phyloP scores from a whole-genome alignment of 2,329 filamentous ascomycete species.

The Pseudogymnoascus destructans region DNA sequence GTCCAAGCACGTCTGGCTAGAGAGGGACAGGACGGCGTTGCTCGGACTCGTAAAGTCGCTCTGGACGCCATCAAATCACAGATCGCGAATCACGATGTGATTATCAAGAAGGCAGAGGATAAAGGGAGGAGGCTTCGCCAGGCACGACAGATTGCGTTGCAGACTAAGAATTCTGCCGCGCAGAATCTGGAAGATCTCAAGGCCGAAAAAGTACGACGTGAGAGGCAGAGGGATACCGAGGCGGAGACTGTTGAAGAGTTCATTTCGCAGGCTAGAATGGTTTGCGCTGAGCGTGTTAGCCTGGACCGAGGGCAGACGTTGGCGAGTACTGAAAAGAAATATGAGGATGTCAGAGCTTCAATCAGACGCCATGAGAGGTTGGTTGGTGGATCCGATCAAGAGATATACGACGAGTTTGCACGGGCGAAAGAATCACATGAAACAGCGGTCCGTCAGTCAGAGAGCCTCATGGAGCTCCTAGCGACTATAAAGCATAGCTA shows the following conservation, averaged over 20 bases:
- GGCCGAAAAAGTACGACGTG: slow-evolving; percentile 32
- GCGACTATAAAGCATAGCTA: slow-evolving; percentile 45
- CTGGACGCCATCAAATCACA: slow-evolving; percentile 29
- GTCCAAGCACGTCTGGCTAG: slow-evolving; percentile 38
- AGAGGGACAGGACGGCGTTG: slow-evolving; percentile 33
- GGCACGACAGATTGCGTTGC: slow-evolving; percentile 39
- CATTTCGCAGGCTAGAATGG: slow-evolving; percentile 38
- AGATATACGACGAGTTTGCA: slow-evolving; percentile 41
- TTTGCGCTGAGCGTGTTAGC: slow-evolving; percentile 43
- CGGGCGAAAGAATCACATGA: slow-evolving; percentile 30
- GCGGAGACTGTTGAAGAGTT: slow-evolving; percentile 39
- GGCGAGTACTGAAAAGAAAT: slow-evolving; percentile 40
- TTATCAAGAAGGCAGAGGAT: slow-evolving; percentile 41
- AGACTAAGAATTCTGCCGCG: slow-evolving; percentile 49
- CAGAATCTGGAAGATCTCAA: slow-evolving; percentile 37
- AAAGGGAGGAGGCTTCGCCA: slow-evolving; percentile 38
- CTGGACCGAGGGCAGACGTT: slow-evolving; percentile 53
- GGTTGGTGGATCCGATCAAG: slow-evolving; percentile 46
- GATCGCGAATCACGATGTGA: slow-evolving; percentile 28
- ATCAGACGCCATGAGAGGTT: background rate
- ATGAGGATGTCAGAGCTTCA: slow-evolving; percentile 39
- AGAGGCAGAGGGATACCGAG: slow-evolving; percentile 36
- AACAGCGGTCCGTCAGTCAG: slow-evolving; percentile 32
- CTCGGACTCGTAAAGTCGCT: slow-evolving; percentile 25
- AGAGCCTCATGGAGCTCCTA: slow-evolving; percentile 32